phyloP scores from a whole-genome alignment of 2,329 filamentous ascomycete genomes.

The Whalleya microplaca region DNA sequence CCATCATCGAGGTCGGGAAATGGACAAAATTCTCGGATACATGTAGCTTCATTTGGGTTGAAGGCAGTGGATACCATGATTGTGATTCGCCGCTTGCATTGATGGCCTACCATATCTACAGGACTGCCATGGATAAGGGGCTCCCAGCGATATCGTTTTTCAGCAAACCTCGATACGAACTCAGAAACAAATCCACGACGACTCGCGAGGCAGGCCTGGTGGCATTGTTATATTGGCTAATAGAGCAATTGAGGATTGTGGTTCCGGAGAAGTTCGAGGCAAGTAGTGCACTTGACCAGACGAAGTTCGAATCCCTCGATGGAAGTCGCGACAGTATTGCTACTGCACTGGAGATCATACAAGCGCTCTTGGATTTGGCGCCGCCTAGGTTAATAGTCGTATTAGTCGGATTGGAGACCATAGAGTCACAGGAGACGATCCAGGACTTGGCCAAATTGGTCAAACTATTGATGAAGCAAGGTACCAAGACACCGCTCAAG shows the following conservation, averaged over 20 bases:
- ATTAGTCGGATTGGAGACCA: constrained; percentile 5
- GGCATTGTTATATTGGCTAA: constrained; percentile 1
- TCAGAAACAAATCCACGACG: neutral
- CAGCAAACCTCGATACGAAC: neutral
- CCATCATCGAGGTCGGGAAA: neutral
- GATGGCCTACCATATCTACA: neutral
- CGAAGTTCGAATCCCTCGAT: neutral
- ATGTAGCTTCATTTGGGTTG: constrained; percentile 6
- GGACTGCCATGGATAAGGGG: neutral
- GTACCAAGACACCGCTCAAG: neutral
- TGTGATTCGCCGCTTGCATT: neutral
- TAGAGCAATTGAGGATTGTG: constrained; percentile 2
- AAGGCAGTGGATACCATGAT: neutral
- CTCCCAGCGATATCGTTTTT: constrained; percentile 5
- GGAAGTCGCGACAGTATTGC: constrained; percentile 1
- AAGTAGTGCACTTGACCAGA: neutral
- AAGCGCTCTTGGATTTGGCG: neutral
- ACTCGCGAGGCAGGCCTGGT: neutral
- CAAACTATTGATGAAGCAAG: neutral
- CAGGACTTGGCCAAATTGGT: neutral
- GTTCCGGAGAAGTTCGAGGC: neutral
- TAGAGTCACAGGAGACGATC: constrained; percentile 2
- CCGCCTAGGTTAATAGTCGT: constrained; percentile 3
- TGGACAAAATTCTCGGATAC: neutral
- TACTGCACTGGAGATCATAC: constrained; percentile 4